A percentile compares a stretch with the other conserved stretches of the same genome.
Evolutionary conservation across 352 stramenopile species (phyloP).

Genomic region (Phytophthora macrochlamydospora): DNA sequence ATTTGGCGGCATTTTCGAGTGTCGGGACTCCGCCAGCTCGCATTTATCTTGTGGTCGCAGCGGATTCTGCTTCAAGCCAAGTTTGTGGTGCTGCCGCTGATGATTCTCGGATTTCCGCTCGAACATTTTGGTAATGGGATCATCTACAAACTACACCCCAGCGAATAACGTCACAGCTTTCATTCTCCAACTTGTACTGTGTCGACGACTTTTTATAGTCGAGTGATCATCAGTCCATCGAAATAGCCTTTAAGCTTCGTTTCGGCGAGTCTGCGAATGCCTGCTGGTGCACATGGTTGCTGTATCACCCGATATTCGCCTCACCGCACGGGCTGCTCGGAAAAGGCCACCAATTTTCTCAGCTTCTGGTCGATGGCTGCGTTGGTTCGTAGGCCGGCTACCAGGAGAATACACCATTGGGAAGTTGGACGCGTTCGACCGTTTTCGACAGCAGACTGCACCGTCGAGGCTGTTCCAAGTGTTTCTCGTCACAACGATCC

Average conservation of each 20-base stretch:
- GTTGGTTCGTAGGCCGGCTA: slow-evolving; percentile 4
- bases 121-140: slow-evolving; percentile 15
- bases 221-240: no score
- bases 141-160: slow-evolving; percentile 8
- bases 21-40: slow-evolving; percentile 11
- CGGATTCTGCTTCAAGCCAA: slow-evolving; percentile 17
- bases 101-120: slow-evolving; percentile 26
- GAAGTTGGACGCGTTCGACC: slow-evolving; percentile 33
- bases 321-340: background rate
- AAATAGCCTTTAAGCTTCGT: no score
- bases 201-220: no score
- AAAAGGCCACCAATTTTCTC: background rate
- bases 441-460: slow-evolving; percentile 8
- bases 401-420: slow-evolving; percentile 35
- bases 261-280: no score
- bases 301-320: slow-evolving; percentile 5
- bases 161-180: background rate
- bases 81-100: slow-evolving; percentile 8
- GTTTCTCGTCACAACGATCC: slow-evolving; percentile 5
- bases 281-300: slow-evolving; percentile 4
- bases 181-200: background rate
- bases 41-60: slow-evolving; percentile 23
- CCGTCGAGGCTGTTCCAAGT: background rate
- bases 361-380: background rate
- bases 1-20: slow-evolving; percentile 2